phyloP scores from a whole-genome alignment of 306 rosid species.

The Datisca glomerata region DNA sequence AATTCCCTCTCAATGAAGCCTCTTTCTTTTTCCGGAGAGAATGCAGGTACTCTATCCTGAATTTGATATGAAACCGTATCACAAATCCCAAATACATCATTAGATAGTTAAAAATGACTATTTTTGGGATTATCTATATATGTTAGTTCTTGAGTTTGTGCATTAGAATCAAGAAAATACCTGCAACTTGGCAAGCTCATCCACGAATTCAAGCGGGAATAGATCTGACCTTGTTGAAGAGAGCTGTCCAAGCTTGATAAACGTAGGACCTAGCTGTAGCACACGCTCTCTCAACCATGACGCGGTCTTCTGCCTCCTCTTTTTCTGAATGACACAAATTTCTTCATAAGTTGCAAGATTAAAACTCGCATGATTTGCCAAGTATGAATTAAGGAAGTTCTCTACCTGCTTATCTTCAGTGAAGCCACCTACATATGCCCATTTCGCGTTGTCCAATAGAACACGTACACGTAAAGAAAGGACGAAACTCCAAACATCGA shows the following conservation, averaged over 20 bases:
- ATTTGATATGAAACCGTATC: slow-evolving; percentile 7
- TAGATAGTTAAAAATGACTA: not conserved
- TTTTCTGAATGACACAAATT: slow-evolving; percentile 37
- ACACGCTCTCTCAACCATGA: slow-evolving; percentile 78
- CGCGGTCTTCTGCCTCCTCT: slow-evolving; percentile 57
- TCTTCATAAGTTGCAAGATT: not conserved
- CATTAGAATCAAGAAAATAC: slow-evolving; percentile 13
- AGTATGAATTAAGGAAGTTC: slow-evolving; percentile 6
- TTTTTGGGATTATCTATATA: slow-evolving; percentile 1
- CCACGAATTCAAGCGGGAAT: slow-evolving; percentile 80
- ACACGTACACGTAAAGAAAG: slow-evolving; percentile 68
- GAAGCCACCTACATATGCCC: slow-evolving; percentile 86
- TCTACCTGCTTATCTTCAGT: slow-evolving; percentile 76
- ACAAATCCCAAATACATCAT: not conserved
- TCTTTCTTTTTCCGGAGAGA: slow-evolving; percentile 66
- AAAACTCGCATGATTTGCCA: slow-evolving; percentile 1
- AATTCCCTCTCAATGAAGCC: slow-evolving; percentile 71
- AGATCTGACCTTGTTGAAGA: slow-evolving; percentile 90
- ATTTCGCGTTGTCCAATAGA: slow-evolving; percentile 67
- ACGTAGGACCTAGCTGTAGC: slow-evolving; percentile 90
- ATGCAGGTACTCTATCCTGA: slow-evolving; percentile 90
- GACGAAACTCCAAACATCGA: slow-evolving; percentile 92
- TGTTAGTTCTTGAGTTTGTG: slow-evolving; percentile 1
- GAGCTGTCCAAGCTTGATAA: slow-evolving; percentile 88
- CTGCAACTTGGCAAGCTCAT: slow-evolving; percentile 91